Base-by-base conservation (phyloP, 768 basidiomycete genomes). In the Termitomyces sp. region DNA sequence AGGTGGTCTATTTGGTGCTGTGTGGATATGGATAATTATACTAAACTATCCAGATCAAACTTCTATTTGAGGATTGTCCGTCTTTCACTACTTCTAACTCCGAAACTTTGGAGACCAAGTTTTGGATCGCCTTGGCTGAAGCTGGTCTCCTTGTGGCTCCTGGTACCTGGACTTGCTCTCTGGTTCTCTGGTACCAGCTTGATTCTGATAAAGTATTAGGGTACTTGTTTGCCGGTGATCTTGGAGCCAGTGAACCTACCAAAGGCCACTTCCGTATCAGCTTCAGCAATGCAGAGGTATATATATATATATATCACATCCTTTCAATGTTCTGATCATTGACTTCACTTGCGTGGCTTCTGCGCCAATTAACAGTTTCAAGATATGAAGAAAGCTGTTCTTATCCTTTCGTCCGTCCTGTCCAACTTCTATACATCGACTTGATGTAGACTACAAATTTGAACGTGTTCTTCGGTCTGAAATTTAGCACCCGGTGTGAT, bases 61-160 rank as follows among this genome's bases (percentile, higher is more conserved):
- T 28, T 78, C 90, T 35, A 3, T 75, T 91, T 41, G 76, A 81
- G 21, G 68, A 75, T 52, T 81, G 85, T 64, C 81, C 83, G 3
- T 67, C 73, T 40, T 73, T 78, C 54, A 55, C 63, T 17, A 62
- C 69, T 19, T 42, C 75, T 55, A 71, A 72, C 40, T 66, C 72
- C 57, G 71, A 79, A 51, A 67, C 72, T 1, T 68, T 82, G 28
- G 85, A 88, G 67, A 72, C 73, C 59, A 75, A 83, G 57, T 76
- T 93, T 1, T 91, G 82, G 79, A 69, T 66, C 15, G 74, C 77
- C 35, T 68, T 91, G 9, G 83, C 83, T 3, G 79, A 87, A 46
- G 76, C 77, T 21, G 81, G 83, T 15, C 75, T 92, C 31, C 73
- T 92, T 41, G 70, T 89, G 53, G 80, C 75, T 0, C 87, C 89